Base-by-base conservation (phyloP, 2,329 filamentous ascomycete species). In the Geosmithia morbida region DNA sequence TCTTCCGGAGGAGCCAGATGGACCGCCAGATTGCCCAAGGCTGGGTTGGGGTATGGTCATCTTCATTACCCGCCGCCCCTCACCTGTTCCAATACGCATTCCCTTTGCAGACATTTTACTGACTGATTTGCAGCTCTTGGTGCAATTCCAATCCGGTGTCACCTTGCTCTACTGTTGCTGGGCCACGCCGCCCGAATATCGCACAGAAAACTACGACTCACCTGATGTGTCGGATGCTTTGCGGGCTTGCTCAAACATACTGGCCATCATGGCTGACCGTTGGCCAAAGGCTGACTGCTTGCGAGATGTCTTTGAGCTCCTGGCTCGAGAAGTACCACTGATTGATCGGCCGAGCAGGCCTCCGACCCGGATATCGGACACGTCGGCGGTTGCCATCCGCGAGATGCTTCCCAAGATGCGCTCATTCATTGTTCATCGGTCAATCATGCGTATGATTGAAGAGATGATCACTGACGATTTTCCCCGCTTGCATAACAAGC, bases 141-240 rank as follows among this genome's bases (percentile, higher is more conserved):
- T 54, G 4, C 59, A 60, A 49, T 65, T 64, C 47, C 59, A 63
- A 48, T 61, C 56, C 3, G 61, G 62, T 8, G 55, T 63, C 1
- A 60, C 61, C 0, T 54, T 66, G 2, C 47, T 65, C 3, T 63
- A 64, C 49, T 63, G 61, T 50, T 62, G 61, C 50, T 64, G 55
- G 51, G 59, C 60, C 16, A 62, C 60, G 7, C 60, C 61, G 3
- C 57, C 57, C 1, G 50, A 56, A 22, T 51, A 52, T 6, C 49
- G 60, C 45, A 58, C 58, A 0, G 53, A 56, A 1, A 59, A 54
- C 14, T 64, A 58, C 37, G 51, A 56, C 41, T 54, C 54, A 0
- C 51, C 54, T 0, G 58, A 60, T 13, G 60, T 63, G 0, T 53
- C 58, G 1, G 60, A 64, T 43, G 63, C 62, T 2, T 49, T 65